These are phyloP conservation scores for Leccinum huronense DNA, from an alignment of 1,284 basidiomycete genomes.

Conservation along the genomic window DNA sequence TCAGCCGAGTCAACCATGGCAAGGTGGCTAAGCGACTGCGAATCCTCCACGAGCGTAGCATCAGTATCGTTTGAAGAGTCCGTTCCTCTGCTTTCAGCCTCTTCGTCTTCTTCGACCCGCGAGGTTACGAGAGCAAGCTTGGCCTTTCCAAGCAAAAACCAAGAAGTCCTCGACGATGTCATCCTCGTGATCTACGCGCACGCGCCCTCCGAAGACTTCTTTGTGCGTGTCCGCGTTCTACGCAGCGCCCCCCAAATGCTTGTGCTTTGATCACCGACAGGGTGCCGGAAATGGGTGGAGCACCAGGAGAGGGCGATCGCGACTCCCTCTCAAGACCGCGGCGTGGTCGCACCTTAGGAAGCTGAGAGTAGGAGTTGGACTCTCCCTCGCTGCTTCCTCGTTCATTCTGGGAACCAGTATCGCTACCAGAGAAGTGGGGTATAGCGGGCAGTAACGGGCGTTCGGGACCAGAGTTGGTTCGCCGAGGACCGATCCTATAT, in stretches of 20 bases:
- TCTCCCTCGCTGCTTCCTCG: constrained; percentile 58
- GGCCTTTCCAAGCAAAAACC: constrained; percentile 69
- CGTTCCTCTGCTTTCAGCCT: constrained; percentile 63
- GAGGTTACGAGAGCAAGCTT: constrained; percentile 91
- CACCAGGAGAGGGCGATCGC: constrained; percentile 67
- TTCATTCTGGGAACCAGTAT: constrained; percentile 52
- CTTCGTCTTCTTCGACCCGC: constrained; percentile 85
- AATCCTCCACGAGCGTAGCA: constrained; percentile 79
- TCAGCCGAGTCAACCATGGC: constrained; percentile 37
- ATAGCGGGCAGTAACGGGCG: constrained; percentile 49
- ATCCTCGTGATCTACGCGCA: constrained; percentile 63
- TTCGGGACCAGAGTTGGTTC: constrained; percentile 50
- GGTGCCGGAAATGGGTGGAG: constrained; percentile 67
- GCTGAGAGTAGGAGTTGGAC: constrained; percentile 42
- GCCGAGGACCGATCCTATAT: constrained; percentile 52
- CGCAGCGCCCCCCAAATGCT: constrained; percentile 74
- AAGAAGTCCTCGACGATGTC: constrained; percentile 69
- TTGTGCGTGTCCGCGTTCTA: constrained; percentile 67
- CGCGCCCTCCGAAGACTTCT: constrained; percentile 67
- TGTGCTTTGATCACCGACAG: constrained; percentile 85
- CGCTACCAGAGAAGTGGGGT: constrained; percentile 50
- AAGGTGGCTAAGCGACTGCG: constrained; percentile 37
- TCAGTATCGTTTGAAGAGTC: constrained; percentile 81
- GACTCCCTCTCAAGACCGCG: constrained; percentile 50
- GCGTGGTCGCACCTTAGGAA: constrained; percentile 43